Evolutionary conservation across 139 green algal genomes (phyloP).

Genomic region (Ostreobium quekettii): DNA sequence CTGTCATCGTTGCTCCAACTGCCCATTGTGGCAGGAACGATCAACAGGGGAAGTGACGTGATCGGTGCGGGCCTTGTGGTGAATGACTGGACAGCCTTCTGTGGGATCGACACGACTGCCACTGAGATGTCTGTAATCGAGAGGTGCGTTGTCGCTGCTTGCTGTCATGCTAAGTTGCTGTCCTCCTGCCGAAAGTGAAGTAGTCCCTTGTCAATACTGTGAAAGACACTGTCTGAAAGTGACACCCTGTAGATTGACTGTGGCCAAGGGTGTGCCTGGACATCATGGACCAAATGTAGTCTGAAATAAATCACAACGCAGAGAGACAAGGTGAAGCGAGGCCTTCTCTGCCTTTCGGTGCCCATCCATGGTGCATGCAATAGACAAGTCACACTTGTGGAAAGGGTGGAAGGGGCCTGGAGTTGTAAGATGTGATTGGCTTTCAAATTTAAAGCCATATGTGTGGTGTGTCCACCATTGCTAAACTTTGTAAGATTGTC

Average conservation of each 20-base stretch:
- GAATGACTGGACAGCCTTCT: constrained; percentile 97
- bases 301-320: constrained; percentile 7
- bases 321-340: background rate
- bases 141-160: constrained; percentile 22
- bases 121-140: constrained; percentile 95
- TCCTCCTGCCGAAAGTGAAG: too few relatives aligned
- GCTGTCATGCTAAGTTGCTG: too few relatives aligned
- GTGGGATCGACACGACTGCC: constrained; percentile 90
- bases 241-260: background rate
- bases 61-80: constrained; percentile 79
- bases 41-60: constrained; percentile 94
- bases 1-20: constrained; percentile 90
- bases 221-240: background rate
- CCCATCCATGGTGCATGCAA: too few relatives aligned
- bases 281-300: background rate
- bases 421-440: too few relatives aligned
- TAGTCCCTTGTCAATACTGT: too few relatives aligned
- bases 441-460: too few relatives aligned
- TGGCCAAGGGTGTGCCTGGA: background rate
- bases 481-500: too few relatives aligned
- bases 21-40: constrained; percentile 91
- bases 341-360: too few relatives aligned
- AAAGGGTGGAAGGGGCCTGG: too few relatives aligned
- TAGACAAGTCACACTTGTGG: too few relatives aligned
- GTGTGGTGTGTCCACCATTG: too few relatives aligned